A percentile compares a stretch with the other conserved stretches of the same genome.
These are phyloP conservation scores for Fusarium albosuccineum DNA, from an alignment of 2,329 filamentous ascomycete genomes.

Conservation along the genomic window DNA sequence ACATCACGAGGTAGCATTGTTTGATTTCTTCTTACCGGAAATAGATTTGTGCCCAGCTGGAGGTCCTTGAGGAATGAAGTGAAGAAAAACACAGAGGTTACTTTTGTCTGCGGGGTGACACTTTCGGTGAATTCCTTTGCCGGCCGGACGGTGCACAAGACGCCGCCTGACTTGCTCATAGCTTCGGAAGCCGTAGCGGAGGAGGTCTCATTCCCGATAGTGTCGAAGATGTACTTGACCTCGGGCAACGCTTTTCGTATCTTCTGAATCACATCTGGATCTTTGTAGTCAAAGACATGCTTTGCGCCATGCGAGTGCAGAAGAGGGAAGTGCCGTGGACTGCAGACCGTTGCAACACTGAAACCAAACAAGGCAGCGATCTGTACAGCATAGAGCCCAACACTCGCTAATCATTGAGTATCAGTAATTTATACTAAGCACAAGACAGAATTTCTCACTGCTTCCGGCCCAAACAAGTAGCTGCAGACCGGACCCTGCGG, in stretches of 20 bases:
- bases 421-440: too few species aligned
- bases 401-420: conserved; percentile 45
- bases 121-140: conserved; percentile 53
- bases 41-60: neutral
- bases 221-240: conserved; percentile 55
- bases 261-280: conserved; percentile 49
- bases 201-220: conserved; percentile 52
- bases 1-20: neutral
- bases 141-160: conserved; percentile 56
- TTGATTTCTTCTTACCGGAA: neutral
- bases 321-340: conserved; percentile 46
- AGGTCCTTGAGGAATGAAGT: conserved; percentile 52
- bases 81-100: conserved; percentile 57
- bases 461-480: conserved; percentile 59
- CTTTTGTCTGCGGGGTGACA: conserved; percentile 46
- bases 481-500: neutral
- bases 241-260: conserved; percentile 49
- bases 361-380: conserved; percentile 49
- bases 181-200: conserved; percentile 49
- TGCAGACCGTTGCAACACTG: conserved; percentile 51
- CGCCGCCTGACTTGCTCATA: conserved; percentile 40
- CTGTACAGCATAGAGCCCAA: conserved; percentile 53
- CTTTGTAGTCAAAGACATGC: conserved; percentile 55
- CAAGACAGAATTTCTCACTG: conserved; percentile 45
- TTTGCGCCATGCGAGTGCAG: conserved; percentile 49